These are phyloP conservation scores for Globisporangium radiosum DNA, from an alignment of 352 stramenopile species.

Conservation along the genomic window DNA sequence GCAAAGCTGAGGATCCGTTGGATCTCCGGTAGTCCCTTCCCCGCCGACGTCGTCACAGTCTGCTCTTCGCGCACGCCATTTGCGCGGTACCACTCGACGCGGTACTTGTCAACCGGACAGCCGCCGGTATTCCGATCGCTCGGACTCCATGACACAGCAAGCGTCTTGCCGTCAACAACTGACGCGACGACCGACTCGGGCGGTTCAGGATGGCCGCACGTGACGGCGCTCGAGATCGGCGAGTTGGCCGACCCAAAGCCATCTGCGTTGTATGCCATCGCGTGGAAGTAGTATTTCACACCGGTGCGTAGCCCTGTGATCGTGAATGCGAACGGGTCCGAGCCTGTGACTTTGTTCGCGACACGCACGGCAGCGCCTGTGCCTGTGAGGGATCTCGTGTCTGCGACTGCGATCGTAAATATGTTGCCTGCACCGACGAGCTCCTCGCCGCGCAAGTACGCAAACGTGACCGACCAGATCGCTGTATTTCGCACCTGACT, in stretches of 20 bases:
- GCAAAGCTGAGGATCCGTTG: conserved; percentile 54
- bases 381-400: conserved; percentile 47
- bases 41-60: conserved; percentile 69
- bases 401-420: conserved; percentile 60
- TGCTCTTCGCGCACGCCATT: conserved; percentile 55
- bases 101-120: conserved; percentile 62
- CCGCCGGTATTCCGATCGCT: conserved; percentile 15
- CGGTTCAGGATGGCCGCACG: conserved; percentile 43
- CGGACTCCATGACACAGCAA: conserved; percentile 43
- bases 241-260: conserved; percentile 61
- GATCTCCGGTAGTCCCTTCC: conserved; percentile 59
- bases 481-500: conserved; percentile 46
- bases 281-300: conserved; percentile 65
- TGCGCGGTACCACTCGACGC: conserved; percentile 67
- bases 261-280: conserved; percentile 77
- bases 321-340: conserved; percentile 77
- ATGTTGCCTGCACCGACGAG: conserved; percentile 90
- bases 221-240: conserved; percentile 41
- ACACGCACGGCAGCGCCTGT: conserved; percentile 54
- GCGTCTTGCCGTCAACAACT: conserved; percentile 47
- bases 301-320: conserved; percentile 50
- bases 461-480: conserved; percentile 93
- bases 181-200: conserved; percentile 36
- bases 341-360: conserved; percentile 86
- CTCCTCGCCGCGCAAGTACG: conserved; percentile 88